Base-by-base conservation (phyloP, 176 grass and related monocot genomes). In the Typha latifolia region DNA sequence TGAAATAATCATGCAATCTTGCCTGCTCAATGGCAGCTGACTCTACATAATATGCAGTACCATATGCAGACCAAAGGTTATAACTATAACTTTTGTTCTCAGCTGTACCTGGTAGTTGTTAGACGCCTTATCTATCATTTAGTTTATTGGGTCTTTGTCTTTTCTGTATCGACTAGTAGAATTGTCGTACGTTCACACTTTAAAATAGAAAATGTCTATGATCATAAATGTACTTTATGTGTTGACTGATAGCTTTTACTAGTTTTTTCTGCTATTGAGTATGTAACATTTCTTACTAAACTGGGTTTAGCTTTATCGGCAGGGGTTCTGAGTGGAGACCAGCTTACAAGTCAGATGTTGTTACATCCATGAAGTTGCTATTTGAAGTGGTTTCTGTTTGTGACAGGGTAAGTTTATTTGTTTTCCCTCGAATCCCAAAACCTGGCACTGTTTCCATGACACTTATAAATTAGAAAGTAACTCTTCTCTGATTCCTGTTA, bases 361-460 rank as follows among this genome's bases (percentile, higher is more conserved):
- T 74, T 66, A 66, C 49, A 74, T 62, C 50, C 62, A 79, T 69
- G 68, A 50, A 61, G 78, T 86, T 86, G 74, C 77, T 75, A 56
- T 74, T 81, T 80, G 73, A 51, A 66, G 50, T 82, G 63, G 11
- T 12, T 43, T 78, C 57, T 72, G 20, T 49, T 55, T 72, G 73
- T 72, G 64, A 51, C 72, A 69, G 78, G 77, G 84, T 91, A 66
- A 72, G 81, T 66, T 64, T 61, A 47, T 31, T 29, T 71, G 32
- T 47, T 66, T 62, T 22, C 12, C 61, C 15, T 23, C 48, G 1
- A 15, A 49, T 49, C 1, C 37, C 4, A 62, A 62, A 72, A 16
- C 2, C 12, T 15, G 24, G 19, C 43, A 48, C 2, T 71, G 29
- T 73, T 15, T 62, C n/a, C 64, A 53, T 73, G 6, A 12, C 22